A percentile compares a stretch with the other conserved stretches of the same genome.
phyloP scores from a whole-genome alignment of 225 moss, liverwort and hornwort genomes.

The Antitrichia curtipendula region DNA sequence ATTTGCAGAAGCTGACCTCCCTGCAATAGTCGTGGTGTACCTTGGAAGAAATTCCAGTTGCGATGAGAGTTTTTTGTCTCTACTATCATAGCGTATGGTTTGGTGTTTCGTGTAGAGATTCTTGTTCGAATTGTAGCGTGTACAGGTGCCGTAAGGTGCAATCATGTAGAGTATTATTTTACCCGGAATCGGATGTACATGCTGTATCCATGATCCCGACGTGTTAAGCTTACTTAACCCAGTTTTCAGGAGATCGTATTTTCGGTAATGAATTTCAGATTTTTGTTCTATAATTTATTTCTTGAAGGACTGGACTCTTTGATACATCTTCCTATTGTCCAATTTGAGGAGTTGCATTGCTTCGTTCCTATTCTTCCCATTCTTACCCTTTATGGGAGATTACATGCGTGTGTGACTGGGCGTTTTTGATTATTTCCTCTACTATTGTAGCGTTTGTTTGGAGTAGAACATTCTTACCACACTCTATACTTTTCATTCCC shows the following conservation, averaged over 20 bases:
- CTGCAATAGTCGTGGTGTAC: conserved; percentile 2
- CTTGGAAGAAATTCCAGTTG: not conserved
- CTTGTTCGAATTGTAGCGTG: not conserved
- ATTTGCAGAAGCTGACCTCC: conserved; percentile 30
- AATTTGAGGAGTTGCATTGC: not conserved
- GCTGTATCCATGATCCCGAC: not conserved
- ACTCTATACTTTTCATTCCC: not conserved
- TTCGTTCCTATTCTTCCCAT: not conserved
- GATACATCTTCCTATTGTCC: not conserved
- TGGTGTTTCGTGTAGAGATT: not conserved
- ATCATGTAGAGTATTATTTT: not conserved
- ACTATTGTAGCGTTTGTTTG: not conserved
- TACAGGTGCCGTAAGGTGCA: not conserved
- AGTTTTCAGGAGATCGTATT: not conserved
- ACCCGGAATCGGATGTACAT: not conserved
- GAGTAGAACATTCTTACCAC: not conserved
- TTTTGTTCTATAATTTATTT: not conserved
- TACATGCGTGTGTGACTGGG: too few species aligned
- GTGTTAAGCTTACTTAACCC: not conserved
- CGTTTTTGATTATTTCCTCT: not conserved
- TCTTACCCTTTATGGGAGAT: not conserved
- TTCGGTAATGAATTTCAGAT: not conserved
- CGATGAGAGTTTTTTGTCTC: not conserved
- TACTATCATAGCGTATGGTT: not conserved
- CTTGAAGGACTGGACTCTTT: not conserved